A percentile compares a stretch with the other conserved stretches of the same genome.
phyloP scores from a whole-genome alignment of 2,329 filamentous ascomycete genomes.

The Nothopassalora personata region DNA sequence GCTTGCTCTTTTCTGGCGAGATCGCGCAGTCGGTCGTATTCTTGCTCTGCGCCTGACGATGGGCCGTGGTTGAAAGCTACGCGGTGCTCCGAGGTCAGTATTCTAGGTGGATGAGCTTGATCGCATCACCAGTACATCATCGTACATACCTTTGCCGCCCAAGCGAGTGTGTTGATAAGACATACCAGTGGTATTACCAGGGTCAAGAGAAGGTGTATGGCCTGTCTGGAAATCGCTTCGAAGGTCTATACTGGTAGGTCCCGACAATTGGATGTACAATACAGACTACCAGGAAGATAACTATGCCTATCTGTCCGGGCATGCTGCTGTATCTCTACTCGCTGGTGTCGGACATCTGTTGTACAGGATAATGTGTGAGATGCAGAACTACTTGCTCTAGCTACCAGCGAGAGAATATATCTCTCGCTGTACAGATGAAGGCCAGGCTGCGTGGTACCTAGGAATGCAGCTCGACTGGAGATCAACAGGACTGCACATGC shows the following conservation, averaged over 20 bases:
- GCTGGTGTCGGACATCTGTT: constrained; percentile 16
- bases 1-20: constrained; percentile 74
- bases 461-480: no score
- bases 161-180: constrained; percentile 18
- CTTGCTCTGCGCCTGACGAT: constrained; percentile 64
- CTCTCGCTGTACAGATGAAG: no score
- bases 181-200: constrained; percentile 6
- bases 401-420: no score
- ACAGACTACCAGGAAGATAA: constrained; percentile 6
- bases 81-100: neutral
- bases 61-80: constrained; percentile 71
- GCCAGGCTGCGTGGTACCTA: no score
- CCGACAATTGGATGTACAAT: constrained; percentile 20
- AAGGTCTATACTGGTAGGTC: constrained; percentile 12
- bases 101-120: constrained; percentile 5
- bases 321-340: constrained; percentile 15
- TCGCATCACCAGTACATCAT: neutral
- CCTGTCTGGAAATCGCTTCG: constrained; percentile 18
- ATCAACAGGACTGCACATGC: no score
- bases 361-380: no score
- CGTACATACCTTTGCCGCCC: constrained; percentile 15
- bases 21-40: constrained; percentile 87
- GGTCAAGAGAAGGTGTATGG: neutral
- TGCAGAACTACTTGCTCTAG: no score
- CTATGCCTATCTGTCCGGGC: constrained; percentile 7